Evolutionary conservation across 2,329 filamentous ascomycete species (phyloP), one percentile per base, ranked within the genome.

Genomic region (Neofusicoccum ribis): DNA sequence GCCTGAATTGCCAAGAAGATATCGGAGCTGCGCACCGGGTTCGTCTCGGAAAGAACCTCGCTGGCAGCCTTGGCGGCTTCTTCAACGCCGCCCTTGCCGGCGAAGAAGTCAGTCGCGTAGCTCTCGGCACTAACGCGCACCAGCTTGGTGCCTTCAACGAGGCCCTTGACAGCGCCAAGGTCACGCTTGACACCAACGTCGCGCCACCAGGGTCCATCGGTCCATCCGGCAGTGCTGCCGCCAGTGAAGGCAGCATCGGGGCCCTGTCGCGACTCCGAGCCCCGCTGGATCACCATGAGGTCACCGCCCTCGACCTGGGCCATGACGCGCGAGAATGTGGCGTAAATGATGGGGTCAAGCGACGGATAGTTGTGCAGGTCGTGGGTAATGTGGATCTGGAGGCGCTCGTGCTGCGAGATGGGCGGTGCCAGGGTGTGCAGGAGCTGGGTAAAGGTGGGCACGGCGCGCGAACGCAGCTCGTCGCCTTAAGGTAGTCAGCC

Each of bases 271-370:
- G 89, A 91, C 79, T 98, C 95, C 67, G 92, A 91, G 20, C 95
- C 95, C 43, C 93, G 91, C 80, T 99, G 95, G 67, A 98, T 88
- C 64, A 99, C 95, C 63, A 98, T 85, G 17, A 99, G 84, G 73
- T 98, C 95, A 64, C 95, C 95, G 69, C 95, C 95, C 80, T 99
- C 95, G 51, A 99, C 95, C 80, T 99, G 95, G n/a, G 93, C 87
- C 95, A 99, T 99, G 73, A 99, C 93, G 62, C 93, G 89, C 64
- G 91, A 91, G 81, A 99, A 99, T 68, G 95, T 93, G 65, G 86
- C 86, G 79, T 98, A 92, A 72, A 98, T 92, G 63, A 97, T 86
- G 17, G 94, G 93, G 76, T 98, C 94, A 71, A 99, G 88, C 17
- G 92, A 94, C 2, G 95, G 95, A 77, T 99, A 99, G 70, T 92